phyloP scores from a whole-genome alignment of 495 filamentous ascomycete genomes.

The Podospora comata region DNA sequence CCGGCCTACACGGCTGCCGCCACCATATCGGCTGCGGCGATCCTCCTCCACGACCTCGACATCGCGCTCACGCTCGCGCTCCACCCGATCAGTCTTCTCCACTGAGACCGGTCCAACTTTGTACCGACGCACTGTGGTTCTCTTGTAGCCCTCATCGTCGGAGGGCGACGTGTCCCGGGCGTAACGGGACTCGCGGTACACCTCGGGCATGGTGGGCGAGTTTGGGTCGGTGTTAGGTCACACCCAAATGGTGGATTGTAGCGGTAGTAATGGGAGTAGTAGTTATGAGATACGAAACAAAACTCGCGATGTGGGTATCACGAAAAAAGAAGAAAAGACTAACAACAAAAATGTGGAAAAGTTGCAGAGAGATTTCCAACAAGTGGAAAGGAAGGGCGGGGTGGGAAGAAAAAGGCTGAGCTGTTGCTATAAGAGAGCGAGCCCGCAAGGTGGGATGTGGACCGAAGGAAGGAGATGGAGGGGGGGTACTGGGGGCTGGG shows the following conservation, averaged over 20 bases:
- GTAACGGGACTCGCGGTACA: conserved; percentile 49
- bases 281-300: background rate
- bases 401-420: conserved; percentile 15
- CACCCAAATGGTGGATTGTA: background rate
- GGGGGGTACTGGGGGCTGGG: conserved; percentile 5
- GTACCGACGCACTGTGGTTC: conserved; percentile 54
- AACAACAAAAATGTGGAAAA: conserved; percentile 2
- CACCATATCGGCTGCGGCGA: conserved; percentile 43
- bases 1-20: conserved; percentile 32
- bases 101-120: conserved; percentile 39
- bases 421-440: conserved; percentile 17
- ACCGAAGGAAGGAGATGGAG: conserved; percentile 5
- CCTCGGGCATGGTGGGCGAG: conserved; percentile 40
- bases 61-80: conserved; percentile 43
- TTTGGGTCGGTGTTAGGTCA: conserved; percentile 11
- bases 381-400: conserved; percentile 11
- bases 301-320: conserved; percentile 20
- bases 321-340: conserved; percentile 15
- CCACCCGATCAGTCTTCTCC: conserved; percentile 5
- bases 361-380: conserved; percentile 10
- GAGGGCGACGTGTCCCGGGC: conserved; percentile 45
- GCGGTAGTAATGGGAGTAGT: background rate
- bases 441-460: conserved; percentile 11
- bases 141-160: conserved; percentile 47
- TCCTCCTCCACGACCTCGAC: conserved; percentile 50